A percentile compares a stretch with the other conserved stretches of the same genome.
Evolutionary conservation across 169 alveolate genomes (phyloP).

Genomic region (Sarcocystis neurona): DNA sequence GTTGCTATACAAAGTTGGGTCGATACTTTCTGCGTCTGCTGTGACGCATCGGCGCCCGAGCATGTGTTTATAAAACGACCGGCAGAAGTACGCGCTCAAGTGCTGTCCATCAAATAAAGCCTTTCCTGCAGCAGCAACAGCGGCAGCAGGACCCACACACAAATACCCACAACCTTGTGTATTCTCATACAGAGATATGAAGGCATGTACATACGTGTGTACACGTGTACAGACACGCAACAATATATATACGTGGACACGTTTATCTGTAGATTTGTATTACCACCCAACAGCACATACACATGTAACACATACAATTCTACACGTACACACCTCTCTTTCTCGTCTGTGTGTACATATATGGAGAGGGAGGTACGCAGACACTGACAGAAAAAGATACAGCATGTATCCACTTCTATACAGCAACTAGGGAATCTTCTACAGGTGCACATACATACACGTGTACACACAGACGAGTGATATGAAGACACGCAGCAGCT

Average conservation of each 20-base stretch:
- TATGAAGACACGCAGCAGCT: too few species aligned
- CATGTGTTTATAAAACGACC: conserved; percentile 97
- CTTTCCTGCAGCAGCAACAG: conserved; percentile 84
- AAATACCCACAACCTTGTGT: conserved; percentile 61
- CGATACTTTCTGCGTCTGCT: conserved; percentile 98
- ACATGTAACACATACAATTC: too few species aligned
- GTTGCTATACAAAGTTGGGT: conserved; percentile 95
- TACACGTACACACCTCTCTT: too few species aligned
- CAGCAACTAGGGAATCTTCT: too few species aligned
- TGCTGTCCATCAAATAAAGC: conserved; percentile 96
- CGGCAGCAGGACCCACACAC: conserved; percentile 92
- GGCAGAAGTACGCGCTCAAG: conserved; percentile 97
- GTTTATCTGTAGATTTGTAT: neutral
- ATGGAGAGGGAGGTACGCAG: too few species aligned
- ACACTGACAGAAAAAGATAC: too few species aligned
- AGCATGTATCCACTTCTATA: too few species aligned
- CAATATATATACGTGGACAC: neutral
- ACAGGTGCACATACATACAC: too few species aligned
- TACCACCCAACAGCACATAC: too few species aligned
- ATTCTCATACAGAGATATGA: neutral
- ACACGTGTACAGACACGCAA: neutral
- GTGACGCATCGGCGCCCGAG: conserved; percentile 92
- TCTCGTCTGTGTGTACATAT: too few species aligned
- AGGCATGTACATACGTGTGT: neutral
- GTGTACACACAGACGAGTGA: too few species aligned